Conservation (phyloP, 1,139 yeast genomes). For the Geotrichum citri-aurantii region DNA sequence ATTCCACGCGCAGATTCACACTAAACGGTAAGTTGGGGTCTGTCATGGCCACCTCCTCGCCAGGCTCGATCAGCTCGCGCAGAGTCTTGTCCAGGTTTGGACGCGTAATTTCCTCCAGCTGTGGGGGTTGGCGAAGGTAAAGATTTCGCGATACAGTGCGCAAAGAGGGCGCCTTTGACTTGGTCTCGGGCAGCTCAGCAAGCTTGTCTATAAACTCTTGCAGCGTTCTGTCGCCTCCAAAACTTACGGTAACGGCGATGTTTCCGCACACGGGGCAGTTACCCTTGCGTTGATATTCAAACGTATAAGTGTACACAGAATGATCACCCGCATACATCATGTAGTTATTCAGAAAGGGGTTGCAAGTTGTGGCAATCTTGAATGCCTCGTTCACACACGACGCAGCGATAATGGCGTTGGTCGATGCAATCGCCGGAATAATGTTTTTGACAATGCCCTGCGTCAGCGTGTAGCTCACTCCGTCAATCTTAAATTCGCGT, state of each 20-base stretch:
- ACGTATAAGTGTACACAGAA: constrained; percentile 69
- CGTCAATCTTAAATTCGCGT: constrained; percentile 52
- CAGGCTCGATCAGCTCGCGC: constrained; percentile 37
- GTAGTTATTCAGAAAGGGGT: constrained; percentile 68
- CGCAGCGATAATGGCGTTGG: constrained; percentile 90
- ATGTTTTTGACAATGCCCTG: constrained; percentile 89
- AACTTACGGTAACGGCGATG: constrained; percentile 36
- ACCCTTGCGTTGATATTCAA: constrained; percentile 51
- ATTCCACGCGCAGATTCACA: constrained; percentile 30
- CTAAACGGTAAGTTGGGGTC: constrained; percentile 52
- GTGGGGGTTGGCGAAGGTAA: constrained; percentile 50
- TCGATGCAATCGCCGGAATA: constrained; percentile 91
- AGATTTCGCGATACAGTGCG: constrained; percentile 42
- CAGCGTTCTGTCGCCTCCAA: constrained; percentile 43
- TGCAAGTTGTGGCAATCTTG: constrained; percentile 64
- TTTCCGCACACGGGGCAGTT: constrained; percentile 76
- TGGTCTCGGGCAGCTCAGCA: constrained; percentile 35
- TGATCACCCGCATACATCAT: constrained; percentile 84
- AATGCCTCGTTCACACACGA: constrained; percentile 85
- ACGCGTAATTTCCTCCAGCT: constrained; percentile 46
- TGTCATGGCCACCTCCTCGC: constrained; percentile 53
- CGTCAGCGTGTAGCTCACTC: constrained; percentile 66
- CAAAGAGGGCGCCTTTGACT: constrained; percentile 48
- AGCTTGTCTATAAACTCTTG: constrained; percentile 44
- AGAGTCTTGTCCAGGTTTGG: constrained; percentile 42